Evolutionary conservation across 2,329 filamentous ascomycete genomes (phyloP).

Genomic region (Neofusicoccum umdonicola): DNA sequence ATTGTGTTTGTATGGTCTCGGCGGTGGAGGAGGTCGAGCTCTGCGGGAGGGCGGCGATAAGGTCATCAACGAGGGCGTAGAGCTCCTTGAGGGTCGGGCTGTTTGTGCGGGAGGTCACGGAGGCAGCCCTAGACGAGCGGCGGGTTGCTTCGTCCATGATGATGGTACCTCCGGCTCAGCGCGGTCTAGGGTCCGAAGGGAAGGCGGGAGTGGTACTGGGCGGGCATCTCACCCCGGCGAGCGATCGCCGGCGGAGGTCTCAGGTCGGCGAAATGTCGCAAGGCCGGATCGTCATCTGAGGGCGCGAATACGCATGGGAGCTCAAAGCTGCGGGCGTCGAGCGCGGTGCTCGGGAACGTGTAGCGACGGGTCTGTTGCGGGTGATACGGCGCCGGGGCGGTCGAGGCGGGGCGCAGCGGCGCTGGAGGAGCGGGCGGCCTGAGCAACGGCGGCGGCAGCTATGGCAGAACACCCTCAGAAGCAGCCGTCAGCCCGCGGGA

Average conservation of each 20-base stretch:
- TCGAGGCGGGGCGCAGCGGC: slow-evolving; percentile 12
- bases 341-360: neutral
- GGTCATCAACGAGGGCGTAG: slow-evolving; percentile 35
- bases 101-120: slow-evolving; percentile 38
- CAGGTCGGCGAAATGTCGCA: slow-evolving; percentile 5
- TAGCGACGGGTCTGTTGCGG: neutral
- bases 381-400: slow-evolving; percentile 10
- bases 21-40: slow-evolving; percentile 28
- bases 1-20: slow-evolving; percentile 35
- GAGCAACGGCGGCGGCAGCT: neutral
- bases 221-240: slow-evolving; percentile 24
- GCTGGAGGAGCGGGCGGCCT: slow-evolving; percentile 5
- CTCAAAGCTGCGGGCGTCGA: neutral
- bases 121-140: slow-evolving; percentile 38
- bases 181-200: slow-evolving; percentile 24
- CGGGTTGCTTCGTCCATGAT: slow-evolving; percentile 35
- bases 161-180: slow-evolving; percentile 29
- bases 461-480: slow-evolving; percentile 5
- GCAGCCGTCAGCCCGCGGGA: neutral
- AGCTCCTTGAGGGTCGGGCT: slow-evolving; percentile 38
- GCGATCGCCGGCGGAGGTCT: slow-evolving; percentile 6
- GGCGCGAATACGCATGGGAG: slow-evolving; percentile 4
- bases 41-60: slow-evolving; percentile 30
- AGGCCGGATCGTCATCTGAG: slow-evolving; percentile 10
- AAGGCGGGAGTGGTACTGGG: slow-evolving; percentile 21